A percentile compares a stretch with the other conserved stretches of the same genome.
Conservation (phyloP, 257 asterid species). For the Prunella vulgaris region DNA sequence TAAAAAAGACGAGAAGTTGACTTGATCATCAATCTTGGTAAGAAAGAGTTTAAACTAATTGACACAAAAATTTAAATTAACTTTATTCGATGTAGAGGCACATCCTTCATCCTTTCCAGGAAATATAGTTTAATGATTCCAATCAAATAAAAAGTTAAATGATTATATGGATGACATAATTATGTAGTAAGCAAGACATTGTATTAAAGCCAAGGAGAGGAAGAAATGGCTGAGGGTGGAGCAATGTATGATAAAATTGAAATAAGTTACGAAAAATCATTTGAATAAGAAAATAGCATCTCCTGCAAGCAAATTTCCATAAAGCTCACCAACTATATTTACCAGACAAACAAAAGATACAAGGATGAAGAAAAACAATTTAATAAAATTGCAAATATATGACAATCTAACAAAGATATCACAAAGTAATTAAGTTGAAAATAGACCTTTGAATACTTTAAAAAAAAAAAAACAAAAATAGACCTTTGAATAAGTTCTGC, state of each 20-base stretch:
- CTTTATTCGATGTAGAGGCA: not conserved
- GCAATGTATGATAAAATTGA: not conserved
- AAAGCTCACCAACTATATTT: not conserved
- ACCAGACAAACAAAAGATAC: not conserved
- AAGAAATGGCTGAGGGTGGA: not conserved
- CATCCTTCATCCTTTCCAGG: not conserved
- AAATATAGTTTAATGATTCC: not conserved
- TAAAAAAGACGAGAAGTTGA: not conserved
- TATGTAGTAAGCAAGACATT: not conserved
- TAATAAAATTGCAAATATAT: not conserved
- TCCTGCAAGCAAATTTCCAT: not conserved
- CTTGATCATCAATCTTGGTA: not conserved
- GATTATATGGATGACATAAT: not conserved
- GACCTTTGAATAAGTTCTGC: conserved; percentile 89
- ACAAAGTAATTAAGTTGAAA: conserved; percentile 8
- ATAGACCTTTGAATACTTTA: conserved; percentile 72
- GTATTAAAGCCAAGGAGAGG: not conserved
- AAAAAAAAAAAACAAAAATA: too few relatives aligned
- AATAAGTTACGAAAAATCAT: not conserved
- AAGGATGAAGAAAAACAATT: not conserved
- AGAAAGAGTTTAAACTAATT: not conserved
- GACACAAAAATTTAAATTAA: not conserved
- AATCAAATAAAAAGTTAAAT: not conserved
- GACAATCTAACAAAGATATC: not conserved
- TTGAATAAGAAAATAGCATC: not conserved